Evolutionary conservation across 768 basidiomycete genomes (phyloP).

Genomic region (Lentinula boryana): DNA sequence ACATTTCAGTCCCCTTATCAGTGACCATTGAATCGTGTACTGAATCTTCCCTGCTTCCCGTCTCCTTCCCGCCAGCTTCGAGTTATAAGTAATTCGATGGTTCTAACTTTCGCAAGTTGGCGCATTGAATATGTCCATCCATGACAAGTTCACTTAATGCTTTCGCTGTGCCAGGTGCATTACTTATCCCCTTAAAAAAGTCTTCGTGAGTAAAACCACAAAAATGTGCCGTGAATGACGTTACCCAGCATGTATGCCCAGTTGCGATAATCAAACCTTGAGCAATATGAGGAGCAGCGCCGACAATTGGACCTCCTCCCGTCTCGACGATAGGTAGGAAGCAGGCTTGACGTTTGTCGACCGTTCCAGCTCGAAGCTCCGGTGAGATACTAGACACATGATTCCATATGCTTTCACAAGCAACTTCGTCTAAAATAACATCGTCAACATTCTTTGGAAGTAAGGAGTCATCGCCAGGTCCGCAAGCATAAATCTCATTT

Average conservation of each 20-base stretch:
- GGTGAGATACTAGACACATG: slow-evolving; percentile 58
- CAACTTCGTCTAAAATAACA: slow-evolving; percentile 50
- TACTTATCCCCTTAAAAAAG: slow-evolving; percentile 65
- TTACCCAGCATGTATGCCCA: slow-evolving; percentile 78
- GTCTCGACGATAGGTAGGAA: slow-evolving; percentile 61
- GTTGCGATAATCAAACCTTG: slow-evolving; percentile 66
- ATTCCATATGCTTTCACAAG: slow-evolving; percentile 49
- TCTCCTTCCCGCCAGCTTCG: not conserved
- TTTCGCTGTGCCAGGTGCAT: slow-evolving; percentile 79
- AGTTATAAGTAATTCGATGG: slow-evolving; percentile 30
- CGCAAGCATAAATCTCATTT: slow-evolving; percentile 72
- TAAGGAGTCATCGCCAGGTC: slow-evolving; percentile 65
- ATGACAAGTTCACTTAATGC: slow-evolving; percentile 67
- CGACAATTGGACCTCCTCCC: slow-evolving; percentile 68
- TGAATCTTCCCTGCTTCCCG: not conserved
- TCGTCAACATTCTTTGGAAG: slow-evolving; percentile 69
- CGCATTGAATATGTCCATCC: slow-evolving; percentile 56
- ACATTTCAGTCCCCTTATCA: not conserved
- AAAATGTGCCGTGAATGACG: slow-evolving; percentile 14
- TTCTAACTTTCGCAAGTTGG: slow-evolving; percentile 42
- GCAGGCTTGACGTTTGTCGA: slow-evolving; percentile 62
- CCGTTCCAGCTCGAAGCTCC: slow-evolving; percentile 46
- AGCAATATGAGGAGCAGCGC: slow-evolving; percentile 47
- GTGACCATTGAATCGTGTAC: not conserved
- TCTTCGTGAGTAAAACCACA: not conserved